Base-by-base conservation (phyloP, 1,139 yeast species). In the Geotrichum candidum region DNA sequence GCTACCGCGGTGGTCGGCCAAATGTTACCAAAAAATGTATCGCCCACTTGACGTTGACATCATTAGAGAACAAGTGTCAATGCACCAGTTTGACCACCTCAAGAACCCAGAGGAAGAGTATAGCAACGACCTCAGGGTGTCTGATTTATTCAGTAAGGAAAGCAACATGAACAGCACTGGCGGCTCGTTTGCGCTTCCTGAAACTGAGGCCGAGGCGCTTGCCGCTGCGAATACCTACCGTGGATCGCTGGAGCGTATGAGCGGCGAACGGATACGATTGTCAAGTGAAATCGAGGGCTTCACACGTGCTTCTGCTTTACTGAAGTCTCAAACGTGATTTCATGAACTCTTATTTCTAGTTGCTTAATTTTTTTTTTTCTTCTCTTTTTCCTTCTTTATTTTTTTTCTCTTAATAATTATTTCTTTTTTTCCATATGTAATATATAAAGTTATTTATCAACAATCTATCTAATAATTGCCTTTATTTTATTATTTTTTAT, bases 21-120 rank as follows among this genome's bases (percentile, higher is more conserved):
- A 89, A 75, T 79, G 85, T 59, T 72, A 83, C 55, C 84, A 82
- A 67, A 86, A 84, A 69, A 73, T 88, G 53, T 84, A 80, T 72
- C 76, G 76, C 70, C 99, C 99, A 10, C 78, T 78, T 61, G 98
- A 94, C 74, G 79, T 89, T 64, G 98, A 94, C 72, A 85, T 94
- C 66, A 82, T 94, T 64, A 81, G 98, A 67, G 98, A 94, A 75
- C 83, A 74, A 27, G 56, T 56, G 58, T 22, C 56, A 7, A 38
- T 46, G 57, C 60, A 58, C 41, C 35, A 56, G 57, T 63, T 58
- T 56, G 63, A 60, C 27, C 11, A 60, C 41, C 29, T 63, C 29
- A 38, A 51, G 29, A 67, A 69, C 33, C 69, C 61, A 56, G 68
- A 65, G 50, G 52, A 57, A 18, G 54, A 56, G 31, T 61, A 29